Conservation (phyloP, 1,139 yeast species). For the Geotrichum fermentans region DNA sequence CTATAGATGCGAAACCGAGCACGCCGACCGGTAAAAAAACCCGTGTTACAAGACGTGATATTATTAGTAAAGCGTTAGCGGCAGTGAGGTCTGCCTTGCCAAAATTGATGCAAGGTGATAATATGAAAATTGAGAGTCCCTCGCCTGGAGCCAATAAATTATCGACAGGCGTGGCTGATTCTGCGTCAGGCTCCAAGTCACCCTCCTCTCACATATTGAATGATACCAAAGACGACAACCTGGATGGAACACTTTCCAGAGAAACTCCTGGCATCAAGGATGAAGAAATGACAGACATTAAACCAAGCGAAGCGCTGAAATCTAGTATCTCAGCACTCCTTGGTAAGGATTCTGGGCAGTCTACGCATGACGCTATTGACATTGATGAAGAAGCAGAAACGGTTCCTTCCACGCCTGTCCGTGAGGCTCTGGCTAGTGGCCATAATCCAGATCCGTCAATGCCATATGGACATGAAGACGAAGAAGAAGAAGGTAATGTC, state of each 20-base stretch:
- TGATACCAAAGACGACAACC: no score
- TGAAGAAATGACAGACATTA: no score
- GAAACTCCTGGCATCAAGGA: neutral
- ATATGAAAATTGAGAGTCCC: constrained; percentile 2
- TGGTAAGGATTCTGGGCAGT: neutral
- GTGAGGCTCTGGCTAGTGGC: neutral
- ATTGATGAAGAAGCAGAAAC: constrained; percentile 9
- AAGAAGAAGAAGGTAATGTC: no score
- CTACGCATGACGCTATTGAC: neutral
- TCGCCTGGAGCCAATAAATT: neutral
- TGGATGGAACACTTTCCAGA: no score
- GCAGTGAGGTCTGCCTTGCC: constrained; percentile 32
- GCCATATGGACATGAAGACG: neutral
- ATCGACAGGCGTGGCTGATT: neutral
- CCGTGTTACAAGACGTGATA: constrained; percentile 38
- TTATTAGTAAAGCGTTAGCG: constrained; percentile 36
- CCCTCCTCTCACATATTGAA: no score
- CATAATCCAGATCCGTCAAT: neutral
- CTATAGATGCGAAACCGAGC: constrained; percentile 1
- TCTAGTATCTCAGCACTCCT: neutral
- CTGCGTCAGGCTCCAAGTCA: neutral
- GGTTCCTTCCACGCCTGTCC: constrained; percentile 9
- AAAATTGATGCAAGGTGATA: constrained; percentile 22
- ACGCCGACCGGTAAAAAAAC: constrained; percentile 20
- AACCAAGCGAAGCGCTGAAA: neutral